Base-by-base conservation (phyloP, 106 monocot genomes). In the Phalaenopsis aphrodite region DNA sequence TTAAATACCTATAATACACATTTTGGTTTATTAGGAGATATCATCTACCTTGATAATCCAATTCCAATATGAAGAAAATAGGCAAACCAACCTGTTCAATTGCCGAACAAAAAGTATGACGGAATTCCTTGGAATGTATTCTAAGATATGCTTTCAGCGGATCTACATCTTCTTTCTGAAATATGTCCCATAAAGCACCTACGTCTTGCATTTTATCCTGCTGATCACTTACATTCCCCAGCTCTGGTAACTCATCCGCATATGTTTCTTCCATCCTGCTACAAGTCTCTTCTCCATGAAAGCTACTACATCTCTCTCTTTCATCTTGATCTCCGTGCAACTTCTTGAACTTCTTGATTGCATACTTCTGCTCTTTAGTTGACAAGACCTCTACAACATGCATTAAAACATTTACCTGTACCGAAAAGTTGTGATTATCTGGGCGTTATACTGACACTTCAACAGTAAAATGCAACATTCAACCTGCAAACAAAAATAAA, bases 331-430 rank as follows among this genome's bases (percentile, higher is more conserved):
- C 75, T 83, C 55, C 76, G 57, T 94, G 94, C 30, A 82, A 81
- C 49, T 41, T 49, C 75, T 91, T 91, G 81, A 94, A 78, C 36
- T 79, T 78, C 65, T 56, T 78, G 48, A 94, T 86, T 46, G 83
- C 85, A 19, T 9, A 42, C 66, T 58, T 71, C 79, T 89, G 91
- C 42, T 86, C 76, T 41, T 37, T 17, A 21, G 79, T 69, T 24
- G 78, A 73, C 78, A 76, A 43, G 42, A 88, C 87, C 61, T 91
- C 89, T 56, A 84, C 83, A 73, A 82, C 85, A 83, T 94, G 91
- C 89, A 91, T 84, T 83, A 94, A 78, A 81, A 89, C 82, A 82
- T 93, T 90, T 23, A 90, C 90, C 93, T 93, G 38, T 52, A 71
- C 14, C 8, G 15, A 11, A 24, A 73, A 11, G 21, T 0, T 1